phyloP scores from a whole-genome alignment of 495 filamentous ascomycete genomes.

The Chlorociboria aeruginascens region DNA sequence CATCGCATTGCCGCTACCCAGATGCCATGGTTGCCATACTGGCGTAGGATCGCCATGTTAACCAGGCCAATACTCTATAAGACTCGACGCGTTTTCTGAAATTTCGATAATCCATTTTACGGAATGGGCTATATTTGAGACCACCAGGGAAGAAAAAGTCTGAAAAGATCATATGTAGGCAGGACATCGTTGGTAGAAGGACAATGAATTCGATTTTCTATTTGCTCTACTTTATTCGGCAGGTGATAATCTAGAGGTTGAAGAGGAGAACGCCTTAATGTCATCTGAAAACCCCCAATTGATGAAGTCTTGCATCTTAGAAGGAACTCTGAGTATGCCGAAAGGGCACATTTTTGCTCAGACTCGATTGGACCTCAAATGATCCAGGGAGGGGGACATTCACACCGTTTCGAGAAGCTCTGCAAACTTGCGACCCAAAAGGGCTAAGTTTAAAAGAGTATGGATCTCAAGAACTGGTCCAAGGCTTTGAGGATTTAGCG shows the following conservation, averaged over 20 bases:
- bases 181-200: constrained; percentile 22
- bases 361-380: constrained; percentile 39
- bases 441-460: constrained; percentile 6
- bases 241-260: constrained; percentile 30
- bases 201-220: constrained; percentile 46
- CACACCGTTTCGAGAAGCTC: constrained; percentile 54
- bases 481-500: constrained; percentile 38
- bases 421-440: constrained; percentile 37
- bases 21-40: no score
- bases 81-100: no score
- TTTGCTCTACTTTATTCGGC: constrained; percentile 54
- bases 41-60: no score
- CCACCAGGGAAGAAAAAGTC: no score
- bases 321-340: constrained; percentile 51
- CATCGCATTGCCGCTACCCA: no score
- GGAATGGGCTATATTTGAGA: no score
- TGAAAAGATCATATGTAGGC: constrained; percentile 12
- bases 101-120: no score
- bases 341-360: constrained; percentile 22
- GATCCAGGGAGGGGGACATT: constrained; percentile 47
- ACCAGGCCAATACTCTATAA: no score
- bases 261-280: neutral
- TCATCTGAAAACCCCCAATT: constrained; percentile 1
- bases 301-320: constrained; percentile 17
- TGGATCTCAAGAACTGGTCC: constrained; percentile 22